phyloP scores from a whole-genome alignment of 2,329 filamentous ascomycete genomes.

The Sordariomycetes sp. region DNA sequence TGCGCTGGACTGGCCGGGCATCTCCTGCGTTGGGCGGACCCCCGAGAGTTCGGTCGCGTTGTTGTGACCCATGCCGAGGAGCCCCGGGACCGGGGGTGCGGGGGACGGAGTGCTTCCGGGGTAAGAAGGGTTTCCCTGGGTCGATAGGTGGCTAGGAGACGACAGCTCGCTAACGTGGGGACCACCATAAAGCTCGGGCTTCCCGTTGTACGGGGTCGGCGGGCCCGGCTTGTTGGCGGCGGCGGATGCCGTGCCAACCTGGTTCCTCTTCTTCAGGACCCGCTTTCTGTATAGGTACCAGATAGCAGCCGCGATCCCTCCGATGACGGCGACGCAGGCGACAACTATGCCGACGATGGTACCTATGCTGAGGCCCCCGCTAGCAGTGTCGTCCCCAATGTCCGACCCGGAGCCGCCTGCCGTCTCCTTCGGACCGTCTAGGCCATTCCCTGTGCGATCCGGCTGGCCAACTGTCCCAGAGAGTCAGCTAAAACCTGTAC shows the following conservation, averaged over 20 bases:
- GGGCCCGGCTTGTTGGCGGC: neutral
- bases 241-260: conserved; percentile 7
- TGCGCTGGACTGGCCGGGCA: too few species aligned
- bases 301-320: conserved; percentile 17
- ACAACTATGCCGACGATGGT: conserved; percentile 23
- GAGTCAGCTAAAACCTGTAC: conserved; percentile 5
- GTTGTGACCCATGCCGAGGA: too few species aligned
- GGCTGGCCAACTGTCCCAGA: conserved; percentile 13
- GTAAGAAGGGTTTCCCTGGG: too few species aligned
- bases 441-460: conserved; percentile 7
- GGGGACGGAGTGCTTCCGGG: too few species aligned
- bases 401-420: neutral
- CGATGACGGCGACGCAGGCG: conserved; percentile 13
- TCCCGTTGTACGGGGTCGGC: neutral
- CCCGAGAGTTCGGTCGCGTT: too few species aligned
- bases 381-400: conserved; percentile 5
- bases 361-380: conserved; percentile 13
- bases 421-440: neutral
- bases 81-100: too few species aligned
- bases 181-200: conserved; percentile 2
- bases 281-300: conserved; percentile 25
- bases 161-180: conserved; percentile 5
- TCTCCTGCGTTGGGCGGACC: too few species aligned
- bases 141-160: too few species aligned
- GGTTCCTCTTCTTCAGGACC: conserved; percentile 7